Evolutionary conservation across 768 basidiomycete species (phyloP), one percentile per base, ranked within the genome.

Genomic region (Panaeolus cyanescens): DNA sequence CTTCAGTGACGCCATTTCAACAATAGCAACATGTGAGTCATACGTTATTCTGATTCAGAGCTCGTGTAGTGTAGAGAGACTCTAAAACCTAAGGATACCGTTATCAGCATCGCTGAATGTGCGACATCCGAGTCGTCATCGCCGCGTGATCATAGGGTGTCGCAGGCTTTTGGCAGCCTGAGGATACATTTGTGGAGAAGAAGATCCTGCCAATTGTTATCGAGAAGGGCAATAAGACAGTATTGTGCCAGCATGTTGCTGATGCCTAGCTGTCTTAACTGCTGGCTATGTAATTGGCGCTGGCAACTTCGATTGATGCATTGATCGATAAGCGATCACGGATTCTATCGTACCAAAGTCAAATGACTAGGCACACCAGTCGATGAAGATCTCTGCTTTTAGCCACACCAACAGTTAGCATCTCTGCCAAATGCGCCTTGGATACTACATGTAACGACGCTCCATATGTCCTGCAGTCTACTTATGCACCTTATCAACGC

Each of bases 311-410:
- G n/a, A 50, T 50, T 50, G 45, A 50, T 50, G 45, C 12, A 50
- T 50, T 28, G 45, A 50, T 50, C 45, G 45, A 50, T 50, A 50
- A 50, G 45, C 45, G 45, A 50, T 50, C 45, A 50, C 45, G 15
- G 45, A 50, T 22, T 42, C 40, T 22, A 42, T 42, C 9, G 19
- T 22, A 19, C n/a, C n/a, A n/a, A 42, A 25, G 45, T 50, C 45
- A 50, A 50, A 8, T 50, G 45, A 50, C 45, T 15, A 50, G 45
- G 25, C 45, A 50, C 45, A 42, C 20, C 45, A 50, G 30, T 50
- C 8, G 10, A 50, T 3, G 45, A 50, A 13, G 45, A 50, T 50
- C 45, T 50, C 45, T 50, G 13, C n/a, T 50, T 28, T 8, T 25
- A n/a, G n/a, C n/a, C n/a, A n/a, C 15, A 28, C 25, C 12, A 28